Base-by-base conservation (phyloP, 106 monocot species). In the Apostasia shenzhenica region DNA sequence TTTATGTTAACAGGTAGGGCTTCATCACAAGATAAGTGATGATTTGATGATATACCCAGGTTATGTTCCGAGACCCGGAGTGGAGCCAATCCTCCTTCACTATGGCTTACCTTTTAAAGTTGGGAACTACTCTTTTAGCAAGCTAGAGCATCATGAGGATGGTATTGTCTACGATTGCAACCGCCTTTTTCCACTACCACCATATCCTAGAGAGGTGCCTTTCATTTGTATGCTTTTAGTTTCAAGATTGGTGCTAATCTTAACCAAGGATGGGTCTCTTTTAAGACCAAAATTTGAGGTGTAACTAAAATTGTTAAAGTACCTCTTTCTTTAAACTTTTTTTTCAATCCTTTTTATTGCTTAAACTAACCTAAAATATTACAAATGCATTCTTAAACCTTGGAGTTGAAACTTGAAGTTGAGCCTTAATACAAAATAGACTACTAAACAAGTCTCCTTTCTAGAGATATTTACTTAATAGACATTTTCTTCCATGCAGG, bases 31-130 rank as follows among this genome's bases (percentile, higher is more conserved):
- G 77, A 99, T 99, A 87, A 90, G 61, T 70, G 83, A 93, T 64
- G 87, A 87, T 70, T 73, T 99, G 77, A 93, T 99, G 99, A 81
- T 99, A 8, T 99, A 99, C 64, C 99, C 99, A 8, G 90, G 99
- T 68, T 99, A 99, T 75, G 80, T 72, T 79, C 99, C 99, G 59
- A 77, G 73, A 85, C 54, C 51, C 26, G 87, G 87, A 12, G 69
- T 80, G 44, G 87, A 90, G 69, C 92, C 99, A 48, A 80, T 99
- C 63, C 75, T 99, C 38, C 59, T 99, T 77, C 99, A 99, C 77
- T 99, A 99, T 87, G 99, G 99, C 26, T 80, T 99, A 61, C 78
- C 81, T 50, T 89, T 99, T 81, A 75, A 79, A 63, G 93, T 99
- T 76, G 99, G 99, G 14, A 86, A 90, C 62, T 99, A 90, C 93